These are phyloP conservation scores for Rhizophagus sp. DNA, from an alignment of 192 early-diverging fungal species.

Conservation along the genomic window DNA sequence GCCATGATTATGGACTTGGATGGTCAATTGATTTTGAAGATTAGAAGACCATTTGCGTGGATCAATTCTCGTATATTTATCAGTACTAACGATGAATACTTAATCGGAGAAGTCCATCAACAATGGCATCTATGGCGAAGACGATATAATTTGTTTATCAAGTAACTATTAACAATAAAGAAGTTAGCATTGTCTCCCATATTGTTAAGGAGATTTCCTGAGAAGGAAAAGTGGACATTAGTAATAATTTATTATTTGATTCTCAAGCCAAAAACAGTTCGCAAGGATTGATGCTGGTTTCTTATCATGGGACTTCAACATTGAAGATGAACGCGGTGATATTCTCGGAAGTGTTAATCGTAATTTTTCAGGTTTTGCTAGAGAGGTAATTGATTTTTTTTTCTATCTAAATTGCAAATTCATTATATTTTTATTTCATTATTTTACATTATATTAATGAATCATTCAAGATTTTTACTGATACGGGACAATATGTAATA, in stretches of 20 bases:
- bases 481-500: conserved; percentile 81
- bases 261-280: conserved; percentile 53
- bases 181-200: too few relatives aligned
- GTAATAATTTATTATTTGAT: not conserved
- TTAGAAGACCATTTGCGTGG: conserved; percentile 68
- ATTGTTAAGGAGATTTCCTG: too few relatives aligned
- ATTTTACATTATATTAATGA: too few relatives aligned
- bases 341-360: conserved; percentile 65
- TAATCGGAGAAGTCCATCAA: conserved; percentile 85
- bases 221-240: too few relatives aligned
- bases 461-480: conserved; percentile 70
- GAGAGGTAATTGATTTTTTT: conserved; percentile 48
- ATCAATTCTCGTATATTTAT: conserved; percentile 81
- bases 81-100: conserved; percentile 52
- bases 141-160: conserved; percentile 81
- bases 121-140: conserved; percentile 81
- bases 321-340: conserved; percentile 56
- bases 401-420: not conserved
- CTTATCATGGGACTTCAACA: conserved; percentile 78
- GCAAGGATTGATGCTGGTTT: conserved; percentile 70
- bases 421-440: too few relatives aligned
- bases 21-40: conserved; percentile 73
- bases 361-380: conserved; percentile 82
- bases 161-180: conserved; percentile 24
- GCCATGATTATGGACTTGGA: conserved; percentile 70